Evolutionary conservation across 2,329 filamentous ascomycete genomes (phyloP), one percentile per base, ranked within the genome.

Genomic region (Arthrobotrys pseudoclavata): DNA sequence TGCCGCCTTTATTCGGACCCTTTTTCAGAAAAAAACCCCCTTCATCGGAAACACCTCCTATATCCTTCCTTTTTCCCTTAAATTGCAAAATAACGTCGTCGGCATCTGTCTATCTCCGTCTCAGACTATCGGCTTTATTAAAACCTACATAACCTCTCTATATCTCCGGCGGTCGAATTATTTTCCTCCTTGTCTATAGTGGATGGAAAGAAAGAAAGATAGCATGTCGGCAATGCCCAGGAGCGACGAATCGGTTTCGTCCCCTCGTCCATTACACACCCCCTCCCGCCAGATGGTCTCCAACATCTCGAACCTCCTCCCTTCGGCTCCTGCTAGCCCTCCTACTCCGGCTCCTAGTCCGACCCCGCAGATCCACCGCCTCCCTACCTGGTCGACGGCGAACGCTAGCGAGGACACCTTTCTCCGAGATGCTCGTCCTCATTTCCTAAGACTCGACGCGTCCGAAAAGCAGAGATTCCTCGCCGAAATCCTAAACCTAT

Each of bases 401-500:
- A 80, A 77, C 50, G 80, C 81, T 62, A 81, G 80, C 61, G 81
- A 82, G 57, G 81, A 82, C 74, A 79, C 79, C n/a, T 81, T 82
- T 68, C 78, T 82, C 45, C 79, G 80, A 55, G 80, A 81, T 63
- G 81, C 80, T 55, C 79, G 81, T 47, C 81, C 80, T 18, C 80
- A 82, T 71, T 82, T 82, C 66, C 79, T 81, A 34, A 77, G 79
- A 50, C 66, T 82, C 22, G 81, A 82, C 62, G 80, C 80, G n/a
- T 80, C 80, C 55, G 81, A 82, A 37, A 79, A 81, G 60, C 81
- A 82, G 40, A 76, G 81, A 26, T 82, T 82, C 66, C 79, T 99
- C 75, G 93, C 93, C 62, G 94, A 97, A 83, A 86, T 99, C 71
- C 86, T 99, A 80, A 97, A 97, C 82, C 88, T 97, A 81, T 99